phyloP scores from a whole-genome alignment of 2,329 filamentous ascomycete genomes.

The Xylariomycetidae sp. region DNA sequence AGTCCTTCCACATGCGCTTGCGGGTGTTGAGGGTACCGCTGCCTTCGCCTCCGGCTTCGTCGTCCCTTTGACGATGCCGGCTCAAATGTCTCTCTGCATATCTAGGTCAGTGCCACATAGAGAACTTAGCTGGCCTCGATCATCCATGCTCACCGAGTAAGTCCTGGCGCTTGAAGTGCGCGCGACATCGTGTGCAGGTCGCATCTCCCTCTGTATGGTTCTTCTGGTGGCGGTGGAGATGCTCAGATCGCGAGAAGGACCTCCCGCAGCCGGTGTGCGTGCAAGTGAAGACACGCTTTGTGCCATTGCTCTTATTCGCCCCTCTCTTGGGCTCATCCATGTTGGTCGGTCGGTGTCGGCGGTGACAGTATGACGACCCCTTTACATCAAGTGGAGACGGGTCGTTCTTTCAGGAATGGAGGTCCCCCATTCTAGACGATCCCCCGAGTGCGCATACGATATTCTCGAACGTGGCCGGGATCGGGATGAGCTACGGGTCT shows the following conservation, averaged over 20 bases:
- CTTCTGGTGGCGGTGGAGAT: constrained; percentile 52
- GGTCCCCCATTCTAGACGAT: too few relatives aligned
- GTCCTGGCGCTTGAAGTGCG: constrained; percentile 58
- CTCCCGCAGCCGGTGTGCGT: too few relatives aligned
- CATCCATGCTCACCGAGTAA: constrained; percentile 41
- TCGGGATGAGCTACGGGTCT: too few relatives aligned
- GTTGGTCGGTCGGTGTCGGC: neutral
- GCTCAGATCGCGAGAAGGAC: too few relatives aligned
- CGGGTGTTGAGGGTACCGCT: constrained; percentile 47
- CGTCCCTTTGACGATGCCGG: constrained; percentile 48
- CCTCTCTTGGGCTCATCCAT: neutral
- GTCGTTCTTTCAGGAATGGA: too few relatives aligned
- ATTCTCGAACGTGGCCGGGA: too few relatives aligned
- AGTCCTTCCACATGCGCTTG: constrained; percentile 52
- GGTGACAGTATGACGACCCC: too few relatives aligned
- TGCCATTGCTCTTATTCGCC: too few relatives aligned
- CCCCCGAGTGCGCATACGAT: too few relatives aligned
- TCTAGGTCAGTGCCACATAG: constrained; percentile 13
- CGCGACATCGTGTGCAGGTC: constrained; percentile 54
- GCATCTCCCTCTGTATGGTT: constrained; percentile 51
- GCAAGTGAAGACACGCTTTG: too few relatives aligned
- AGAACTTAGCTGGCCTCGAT: neutral
- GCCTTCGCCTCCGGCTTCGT: constrained; percentile 49
- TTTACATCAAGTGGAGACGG: too few relatives aligned
- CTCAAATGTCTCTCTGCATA: constrained; percentile 52